Evolutionary conservation across 129 eudicot species (phyloP), one percentile per base, ranked within the genome.

Genomic region (Lonicera japonica): DNA sequence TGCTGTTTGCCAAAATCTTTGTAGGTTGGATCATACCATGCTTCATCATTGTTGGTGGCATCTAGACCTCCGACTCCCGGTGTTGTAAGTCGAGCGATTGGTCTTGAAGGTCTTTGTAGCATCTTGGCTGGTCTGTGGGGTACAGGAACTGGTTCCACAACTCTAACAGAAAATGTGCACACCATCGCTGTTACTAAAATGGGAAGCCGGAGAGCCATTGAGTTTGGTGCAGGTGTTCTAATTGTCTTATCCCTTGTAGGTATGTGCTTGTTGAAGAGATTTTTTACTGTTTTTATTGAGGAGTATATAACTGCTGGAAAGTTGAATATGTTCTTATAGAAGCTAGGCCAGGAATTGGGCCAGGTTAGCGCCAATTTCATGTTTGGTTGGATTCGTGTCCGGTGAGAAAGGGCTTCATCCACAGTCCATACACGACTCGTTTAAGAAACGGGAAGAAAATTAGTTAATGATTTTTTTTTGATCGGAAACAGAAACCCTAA

Each of bases 71-170:
- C 98, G 11, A 85, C 96, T 46, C 85, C 86, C 56, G 98, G 98
- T 60, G 91, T 92, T 51, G 66, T 92, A 46, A 92, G 98, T 74
- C 88, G 98, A 45, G 98, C 85, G 43, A 92, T 92, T 51, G 96
- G 98, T 73, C 80, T 92, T 58, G 98, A 92, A 75, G 98, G 98
- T 23, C 73, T 92, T 25, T 71, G 72, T 60, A 85, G 98, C 71
- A n/a, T 92, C 61, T 75, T 92, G 75, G 96, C 98, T 63, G 95
- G 96, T 59, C 60, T 92, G 25, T 88, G 98, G 98, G 98, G 98
- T 56, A 92, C 85, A 5, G 98, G 98, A 58, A 88, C 95, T 9
- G 96, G 98, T 46, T 92, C 96, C 58, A 75, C 98, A 20, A 77
- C 95, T 68, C 73, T 88, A 48, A 92, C 95, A 19, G 98, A 92